Evolutionary conservation across 1,139 yeast species (phyloP), one percentile per base, ranked within the genome.

Genomic region (Debaryomyces robertsiae): DNA sequence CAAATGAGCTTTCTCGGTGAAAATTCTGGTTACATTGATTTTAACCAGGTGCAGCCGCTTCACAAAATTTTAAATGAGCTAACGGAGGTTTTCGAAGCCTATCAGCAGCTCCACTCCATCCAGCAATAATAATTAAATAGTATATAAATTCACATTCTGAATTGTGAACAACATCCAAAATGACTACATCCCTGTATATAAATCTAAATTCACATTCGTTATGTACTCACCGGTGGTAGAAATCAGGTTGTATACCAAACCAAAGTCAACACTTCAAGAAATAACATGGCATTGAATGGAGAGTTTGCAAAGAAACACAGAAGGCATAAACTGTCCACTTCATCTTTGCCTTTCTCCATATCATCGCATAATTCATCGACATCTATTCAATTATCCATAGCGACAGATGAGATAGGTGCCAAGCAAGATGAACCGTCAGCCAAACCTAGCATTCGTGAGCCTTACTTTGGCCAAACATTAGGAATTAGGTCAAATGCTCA

Each of bases 41-140:
- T 61, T 27, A 51, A 50, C 6, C 53, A 48, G 24, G 52, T 56
- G 14, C 51, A 54, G 30, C 52, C 64, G 2, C 53, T 68, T 10
- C 33, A 48, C 9, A 54, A 52, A 30, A 52, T 69, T 4, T 46
- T 70, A 58, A 50, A 55, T 17, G 71, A 65, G 35, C 55, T 67
- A 15, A 38, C 39, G 3, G 46, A 40, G 4, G 42, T 58, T 11
- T 27, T 55, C n/a, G 32, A 40, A 28, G 45, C 48, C 5, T 48
- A 52, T 29, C 40, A 39, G 11, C 39, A 45, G 18, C 33, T 45
- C 10, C 27, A 33, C 19, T 4, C 17, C n/a, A 18, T 15, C 16
- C 30, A 7, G 14, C 15, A 33, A 33, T 22, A 18, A 19, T 33
- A 9, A 23, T 16, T 33, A 33, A 30, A 33, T 27, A 17, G 14